Evolutionary conservation across 164 flowering plant genomes (phyloP).

Genomic region (Annona cherimola): DNA sequence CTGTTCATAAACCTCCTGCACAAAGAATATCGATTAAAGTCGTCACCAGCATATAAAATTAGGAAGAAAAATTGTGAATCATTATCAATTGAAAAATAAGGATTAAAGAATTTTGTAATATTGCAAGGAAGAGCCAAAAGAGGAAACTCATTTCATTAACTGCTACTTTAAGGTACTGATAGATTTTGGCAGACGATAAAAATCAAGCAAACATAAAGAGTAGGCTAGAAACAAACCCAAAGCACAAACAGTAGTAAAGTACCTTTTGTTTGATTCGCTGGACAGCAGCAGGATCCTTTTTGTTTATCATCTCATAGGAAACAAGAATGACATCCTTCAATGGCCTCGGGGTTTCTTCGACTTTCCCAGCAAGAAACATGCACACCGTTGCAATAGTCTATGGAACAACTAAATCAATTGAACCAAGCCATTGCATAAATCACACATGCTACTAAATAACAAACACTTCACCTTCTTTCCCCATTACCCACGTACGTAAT

Average conservation of each 20-base stretch:
- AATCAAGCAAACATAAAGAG: neutral
- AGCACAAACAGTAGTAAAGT: conserved; percentile 5
- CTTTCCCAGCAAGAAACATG: conserved; percentile 88
- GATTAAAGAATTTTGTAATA: neutral
- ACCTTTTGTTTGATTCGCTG: conserved; percentile 83
- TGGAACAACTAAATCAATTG: no score
- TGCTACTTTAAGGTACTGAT: neutral
- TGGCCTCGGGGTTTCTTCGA: conserved; percentile 82
- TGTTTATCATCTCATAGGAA: conserved; percentile 69
- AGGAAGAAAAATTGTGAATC: neutral
- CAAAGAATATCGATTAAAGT: conserved; percentile 2
- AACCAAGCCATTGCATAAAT: neutral
- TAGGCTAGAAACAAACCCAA: conserved; percentile 6
- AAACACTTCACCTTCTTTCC: neutral
- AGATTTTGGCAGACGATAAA: neutral
- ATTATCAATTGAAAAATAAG: neutral
- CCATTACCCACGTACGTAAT: no score
- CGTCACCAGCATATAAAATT: conserved; percentile 2
- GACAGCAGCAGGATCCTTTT: conserved; percentile 64
- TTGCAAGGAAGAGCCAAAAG: neutral
- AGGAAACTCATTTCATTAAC: neutral
- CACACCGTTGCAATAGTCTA: conserved; percentile 81
- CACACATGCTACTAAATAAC: neutral
- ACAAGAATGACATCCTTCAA: conserved; percentile 71
- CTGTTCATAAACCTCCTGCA: conserved; percentile 80